Percentiles rank a stretch among this genome's conserved stretches.
phyloP scores from a whole-genome alignment of 768 basidiomycete genomes.

The Russula lepida region DNA sequence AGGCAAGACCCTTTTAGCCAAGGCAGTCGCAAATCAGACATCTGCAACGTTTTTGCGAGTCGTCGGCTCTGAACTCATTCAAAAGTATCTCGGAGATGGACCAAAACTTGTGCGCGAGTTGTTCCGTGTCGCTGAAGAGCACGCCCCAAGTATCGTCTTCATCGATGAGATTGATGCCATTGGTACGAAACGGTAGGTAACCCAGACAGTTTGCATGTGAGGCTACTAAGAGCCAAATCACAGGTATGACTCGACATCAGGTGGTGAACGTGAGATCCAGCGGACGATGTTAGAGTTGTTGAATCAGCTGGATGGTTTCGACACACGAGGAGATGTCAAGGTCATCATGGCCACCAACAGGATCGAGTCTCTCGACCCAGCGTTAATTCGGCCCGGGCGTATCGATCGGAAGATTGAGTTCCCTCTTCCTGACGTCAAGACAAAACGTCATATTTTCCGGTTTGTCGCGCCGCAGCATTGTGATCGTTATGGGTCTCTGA shows the following conservation, averaged over 20 bases:
- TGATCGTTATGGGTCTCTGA: neutral
- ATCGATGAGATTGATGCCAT: slow-evolving; percentile 97
- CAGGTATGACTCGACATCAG: slow-evolving; percentile 97
- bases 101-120: slow-evolving; percentile 96
- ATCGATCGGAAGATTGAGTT: slow-evolving; percentile 99
- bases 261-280: slow-evolving; percentile 98
- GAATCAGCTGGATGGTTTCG: slow-evolving; percentile 99
- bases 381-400: slow-evolving; percentile 94
- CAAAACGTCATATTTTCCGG: slow-evolving; percentile 98
- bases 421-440: slow-evolving; percentile 95
- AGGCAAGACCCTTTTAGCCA: slow-evolving; percentile 95
- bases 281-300: slow-evolving; percentile 98
- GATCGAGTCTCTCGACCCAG: slow-evolving; percentile 96
- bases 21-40: slow-evolving; percentile 96
- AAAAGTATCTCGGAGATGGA: slow-evolving; percentile 98
- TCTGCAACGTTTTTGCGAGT: slow-evolving; percentile 97
- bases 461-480: slow-evolving; percentile 26
- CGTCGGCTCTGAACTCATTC: slow-evolving; percentile 95
- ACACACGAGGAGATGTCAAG: slow-evolving; percentile 98
- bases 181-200: slow-evolving; percentile 83
- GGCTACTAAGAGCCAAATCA: neutral
- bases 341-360: slow-evolving; percentile 99
- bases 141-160: slow-evolving; percentile 97
- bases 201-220: neutral
- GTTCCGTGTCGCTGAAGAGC: slow-evolving; percentile 95